Base-by-base conservation (phyloP, 108 stramenopile species). In the Nitzschia inconspicua region DNA sequence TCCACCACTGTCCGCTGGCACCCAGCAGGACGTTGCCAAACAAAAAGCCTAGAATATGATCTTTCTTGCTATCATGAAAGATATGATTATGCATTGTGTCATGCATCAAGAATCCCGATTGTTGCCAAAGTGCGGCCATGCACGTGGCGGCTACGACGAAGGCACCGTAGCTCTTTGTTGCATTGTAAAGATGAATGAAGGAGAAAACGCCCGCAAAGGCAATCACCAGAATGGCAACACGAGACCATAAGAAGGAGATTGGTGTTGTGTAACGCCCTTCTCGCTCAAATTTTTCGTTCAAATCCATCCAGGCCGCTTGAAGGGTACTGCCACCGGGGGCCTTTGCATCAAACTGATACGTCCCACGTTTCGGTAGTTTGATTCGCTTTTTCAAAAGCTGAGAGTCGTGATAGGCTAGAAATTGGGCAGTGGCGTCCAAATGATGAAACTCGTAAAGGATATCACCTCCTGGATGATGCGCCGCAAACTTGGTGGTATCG, bases 401-500 rank as follows among this genome's bases (percentile, higher is more conserved):
- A 10, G 47, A 13, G 0, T 18, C 47, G 51, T 84, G 82, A 52
- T 80, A 84, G 10, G 82, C 74, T 52, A 77, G 67, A 35, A 66
- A 80, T 10, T 77, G 60, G 0, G 77, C 73, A 11, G 79, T 71
- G 13, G 82, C 78, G 52, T 84, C 82, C 32, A 66, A 68, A 11
- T 76, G 76, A 4, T 68, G 63, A 2, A 68, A 47, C 25, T 77
- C 36, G 8, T 77, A 54, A 24, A 84, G 69, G 16, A 79, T 18
- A 58, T 84, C 82, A n/a, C 82, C 82, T 29, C 82, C 82, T 2
- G 82, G 82, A 56, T 84, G 82, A 18, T 18, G 50, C 19, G 49
- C 36, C 0, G 68, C 55, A 32, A 78, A 78, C 16, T 39, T 27
- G 0, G 80, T 82, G 32, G 77, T 61, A 55, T 82, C 80, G 55